phyloP scores from a whole-genome alignment of 768 basidiomycete species.

The Gloeophyllum trabeum region DNA sequence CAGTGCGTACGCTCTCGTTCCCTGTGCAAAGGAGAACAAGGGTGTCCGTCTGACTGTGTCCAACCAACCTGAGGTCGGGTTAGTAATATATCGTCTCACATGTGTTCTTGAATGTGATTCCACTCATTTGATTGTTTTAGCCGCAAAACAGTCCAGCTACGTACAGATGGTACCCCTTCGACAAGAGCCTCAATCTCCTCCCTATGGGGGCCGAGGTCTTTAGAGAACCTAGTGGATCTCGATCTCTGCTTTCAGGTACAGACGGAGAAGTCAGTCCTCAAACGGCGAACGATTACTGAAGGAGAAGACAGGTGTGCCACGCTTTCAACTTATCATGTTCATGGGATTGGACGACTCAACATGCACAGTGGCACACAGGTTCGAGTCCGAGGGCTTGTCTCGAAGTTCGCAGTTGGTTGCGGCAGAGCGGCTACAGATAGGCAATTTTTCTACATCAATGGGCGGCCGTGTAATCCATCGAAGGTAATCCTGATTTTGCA shows the following conservation, averaged over 20 bases:
- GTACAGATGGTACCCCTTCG: conserved; percentile 57
- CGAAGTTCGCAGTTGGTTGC: conserved; percentile 64
- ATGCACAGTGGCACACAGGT: conserved; percentile 20
- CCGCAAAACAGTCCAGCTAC: conserved; percentile 56
- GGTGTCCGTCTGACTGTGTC: conserved; percentile 67
- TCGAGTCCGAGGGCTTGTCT: conserved; percentile 67
- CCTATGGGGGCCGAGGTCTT: conserved; percentile 77
- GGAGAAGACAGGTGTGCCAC: conserved; percentile 4
- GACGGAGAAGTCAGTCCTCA: conserved; percentile 42
- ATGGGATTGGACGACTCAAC: not conserved
- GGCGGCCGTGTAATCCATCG: conserved; percentile 70
- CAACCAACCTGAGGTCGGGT: conserved; percentile 67
- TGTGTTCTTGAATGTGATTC: not conserved
- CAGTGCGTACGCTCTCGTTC: conserved; percentile 83
- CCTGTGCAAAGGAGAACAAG: conserved; percentile 42
- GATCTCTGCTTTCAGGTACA: conserved; percentile 59
- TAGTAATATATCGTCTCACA: no score
- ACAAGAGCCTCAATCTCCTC: conserved; percentile 53
- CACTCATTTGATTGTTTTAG: conserved; percentile 26
- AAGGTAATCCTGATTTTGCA: conserved; percentile 37
- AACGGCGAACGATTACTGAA: conserved; percentile 26
- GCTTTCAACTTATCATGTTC: not conserved
- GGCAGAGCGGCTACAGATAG: conserved; percentile 75
- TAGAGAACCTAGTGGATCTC: conserved; percentile 68
- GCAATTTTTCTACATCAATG: conserved; percentile 91